Evolutionary conservation across 75 land plant genomes (phyloP), one percentile per base, ranked within the genome.

Genomic region (Cupressus sempervirens): DNA sequence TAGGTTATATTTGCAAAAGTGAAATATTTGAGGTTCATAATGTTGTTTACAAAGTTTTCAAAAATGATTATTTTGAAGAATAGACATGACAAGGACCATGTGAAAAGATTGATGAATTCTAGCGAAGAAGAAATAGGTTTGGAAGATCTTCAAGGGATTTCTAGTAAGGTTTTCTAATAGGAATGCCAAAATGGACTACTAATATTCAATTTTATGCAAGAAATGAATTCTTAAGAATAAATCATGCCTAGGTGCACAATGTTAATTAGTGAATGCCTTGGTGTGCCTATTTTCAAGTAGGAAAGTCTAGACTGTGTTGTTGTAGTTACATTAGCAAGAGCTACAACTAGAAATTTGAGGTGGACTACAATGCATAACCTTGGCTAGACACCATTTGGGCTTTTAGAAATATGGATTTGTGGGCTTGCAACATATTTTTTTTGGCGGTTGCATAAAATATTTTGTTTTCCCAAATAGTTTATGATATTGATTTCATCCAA

Each of bases 101-200:
- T 20, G 3, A 20, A 77, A 20, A 26, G 43, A 23, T 26, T 23
- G 43, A 20, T 20, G n/a, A 77, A 41, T 43, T 77, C 46, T 26
- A 20, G 30, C 2, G 80, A 41, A 77, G 80, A 77, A 50, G 83
- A 85, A 46, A 68, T 62, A 7, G 36, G 53, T 14, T 77, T 67
- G 1, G 86, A 76, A 40, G 82, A 32, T 18, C 76, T 73, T 43
- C 79, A 46, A 84, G 92, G 89, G 74, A 88, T 91, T 35, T 88
- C 91, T 15, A 89, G 91, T 12, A 88, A 91, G 34, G 92, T 91
- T 91, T 89, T 56, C 53, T 86, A 1, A 85, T 58, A 36, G 84
- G 88, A 35, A 72, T 70, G 29, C 85, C 92, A 8, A 91, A 91
- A 43, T 89, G 92, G 91, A 85, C 89, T 54, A 91, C 92, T n/a